Evolutionary conservation across 768 basidiomycete species (phyloP).

Genomic region (Kwoniella shandongensis): DNA sequence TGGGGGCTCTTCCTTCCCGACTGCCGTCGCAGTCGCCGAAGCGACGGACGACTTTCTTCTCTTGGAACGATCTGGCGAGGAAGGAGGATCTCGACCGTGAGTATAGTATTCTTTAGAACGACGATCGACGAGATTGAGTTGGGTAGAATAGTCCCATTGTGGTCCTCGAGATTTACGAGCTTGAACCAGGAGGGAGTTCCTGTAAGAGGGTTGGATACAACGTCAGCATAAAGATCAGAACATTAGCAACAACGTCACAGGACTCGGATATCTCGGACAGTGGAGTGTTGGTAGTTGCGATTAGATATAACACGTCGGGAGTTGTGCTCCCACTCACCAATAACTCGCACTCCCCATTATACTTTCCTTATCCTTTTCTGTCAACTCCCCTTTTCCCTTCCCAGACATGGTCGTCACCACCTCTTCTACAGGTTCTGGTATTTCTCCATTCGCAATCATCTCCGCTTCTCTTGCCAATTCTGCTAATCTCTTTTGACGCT

Average conservation of each 20-base stretch:
- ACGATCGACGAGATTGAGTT: constrained; percentile 39
- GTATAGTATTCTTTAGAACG: constrained; percentile 35
- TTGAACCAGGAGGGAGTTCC: constrained; percentile 51
- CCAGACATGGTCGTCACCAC: not conserved
- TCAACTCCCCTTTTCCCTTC: constrained; percentile 17
- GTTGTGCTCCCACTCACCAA: constrained; percentile 39
- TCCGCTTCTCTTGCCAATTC: constrained; percentile 18
- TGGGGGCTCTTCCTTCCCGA: no score
- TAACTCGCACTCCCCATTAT: constrained; percentile 40
- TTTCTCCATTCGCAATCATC: constrained; percentile 18
- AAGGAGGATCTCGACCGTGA: constrained; percentile 21
- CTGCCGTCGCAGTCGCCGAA: no score
- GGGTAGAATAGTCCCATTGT: constrained; percentile 53
- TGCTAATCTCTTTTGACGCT: constrained; percentile 19
- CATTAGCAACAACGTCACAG: no score
- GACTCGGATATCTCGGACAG: no score
- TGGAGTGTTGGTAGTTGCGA: no score
- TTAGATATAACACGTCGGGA: no score
- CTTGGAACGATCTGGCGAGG: not conserved
- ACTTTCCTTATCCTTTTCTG: constrained; percentile 32
- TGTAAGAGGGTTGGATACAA: constrained; percentile 12
- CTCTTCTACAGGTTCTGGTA: constrained; percentile 13
- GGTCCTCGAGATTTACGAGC: constrained; percentile 50
- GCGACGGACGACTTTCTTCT: not conserved
- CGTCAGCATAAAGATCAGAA: no score